A percentile compares a stretch with the other conserved stretches of the same genome.
Conservation (phyloP, 768 basidiomycete genomes). For the Dacryopinax primogenitus region DNA sequence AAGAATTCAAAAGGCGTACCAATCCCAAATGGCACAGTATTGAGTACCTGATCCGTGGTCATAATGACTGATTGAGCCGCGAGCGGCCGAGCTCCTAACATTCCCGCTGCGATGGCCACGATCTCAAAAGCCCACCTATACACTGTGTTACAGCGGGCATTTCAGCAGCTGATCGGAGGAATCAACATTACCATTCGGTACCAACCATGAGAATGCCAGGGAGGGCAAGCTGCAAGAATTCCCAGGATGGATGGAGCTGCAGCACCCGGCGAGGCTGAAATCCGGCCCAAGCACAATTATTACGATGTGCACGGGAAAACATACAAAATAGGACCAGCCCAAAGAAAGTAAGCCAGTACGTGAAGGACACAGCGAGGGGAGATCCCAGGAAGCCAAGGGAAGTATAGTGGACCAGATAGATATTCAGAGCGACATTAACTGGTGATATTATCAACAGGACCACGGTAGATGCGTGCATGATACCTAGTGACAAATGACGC, state of each 20-base stretch:
- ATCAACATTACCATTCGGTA: constrained; percentile 51
- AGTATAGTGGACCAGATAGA: constrained; percentile 51
- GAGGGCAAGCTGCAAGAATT: constrained; percentile 54
- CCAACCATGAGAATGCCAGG: constrained; percentile 70
- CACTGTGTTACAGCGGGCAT: background rate
- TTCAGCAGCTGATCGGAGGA: background rate
- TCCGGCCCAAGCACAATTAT: constrained; percentile 55
- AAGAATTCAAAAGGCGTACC: constrained; percentile 25
- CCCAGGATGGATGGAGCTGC: constrained; percentile 11
- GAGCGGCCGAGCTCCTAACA: constrained; percentile 50
- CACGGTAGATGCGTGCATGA: constrained; percentile 58
- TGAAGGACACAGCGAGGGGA: constrained; percentile 51
- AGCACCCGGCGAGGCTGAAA: constrained; percentile 36
- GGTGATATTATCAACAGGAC: constrained; percentile 53
- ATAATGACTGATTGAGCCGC: constrained; percentile 70
- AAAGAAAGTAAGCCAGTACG: constrained; percentile 55
- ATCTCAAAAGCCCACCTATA: constrained; percentile 69
- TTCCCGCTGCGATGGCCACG: constrained; percentile 62
- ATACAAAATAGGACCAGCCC: constrained; percentile 40
- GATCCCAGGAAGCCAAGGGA: constrained; percentile 51
- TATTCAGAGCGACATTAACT: constrained; percentile 48
- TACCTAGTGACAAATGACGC: constrained; percentile 34
- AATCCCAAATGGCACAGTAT: constrained; percentile 64
- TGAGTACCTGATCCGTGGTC: constrained; percentile 67
- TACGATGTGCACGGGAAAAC: constrained; percentile 40